Percentiles rank a stretch among this genome's conserved stretches.
Evolutionary conservation across 495 filamentous ascomycete species (phyloP).

Genomic region (Durotheca rogersii): DNA sequence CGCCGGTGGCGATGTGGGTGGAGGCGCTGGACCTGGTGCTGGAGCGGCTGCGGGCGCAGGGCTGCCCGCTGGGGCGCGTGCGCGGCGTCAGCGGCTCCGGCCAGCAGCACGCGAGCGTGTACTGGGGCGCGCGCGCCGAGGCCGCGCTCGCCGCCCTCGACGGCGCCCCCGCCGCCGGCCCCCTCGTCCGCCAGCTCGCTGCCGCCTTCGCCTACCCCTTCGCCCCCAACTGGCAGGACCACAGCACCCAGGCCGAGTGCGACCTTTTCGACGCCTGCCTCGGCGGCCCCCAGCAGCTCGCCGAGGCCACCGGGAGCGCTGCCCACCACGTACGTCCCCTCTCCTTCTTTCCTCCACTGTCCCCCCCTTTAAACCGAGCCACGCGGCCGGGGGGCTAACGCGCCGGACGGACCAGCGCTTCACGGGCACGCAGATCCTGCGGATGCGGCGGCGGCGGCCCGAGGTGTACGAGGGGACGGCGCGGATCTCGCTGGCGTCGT

Average conservation of each 20-base stretch:
- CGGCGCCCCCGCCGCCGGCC: slow-evolving; percentile 52
- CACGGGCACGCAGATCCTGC: slow-evolving; percentile 94
- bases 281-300: slow-evolving; percentile 65
- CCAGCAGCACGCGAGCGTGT: slow-evolving; percentile 94
- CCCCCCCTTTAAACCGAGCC: too few relatives aligned
- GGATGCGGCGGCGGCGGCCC: slow-evolving; percentile 77
- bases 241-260: slow-evolving; percentile 88
- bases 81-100: slow-evolving; percentile 86
- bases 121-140: slow-evolving; percentile 80
- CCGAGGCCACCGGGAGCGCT: slow-evolving; percentile 79
- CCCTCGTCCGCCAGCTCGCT: slow-evolving; percentile 67
- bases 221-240: slow-evolving; percentile 97
- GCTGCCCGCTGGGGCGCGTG: slow-evolving; percentile 74
- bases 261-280: slow-evolving; percentile 77
- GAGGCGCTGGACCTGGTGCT: slow-evolving; percentile 88
- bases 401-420: slow-evolving; percentile 81
- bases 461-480: slow-evolving; percentile 75
- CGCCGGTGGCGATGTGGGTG: slow-evolving; percentile 91
- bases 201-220: slow-evolving; percentile 80
- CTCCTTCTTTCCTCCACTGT: background rate
- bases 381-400: too few relatives aligned
- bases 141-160: slow-evolving; percentile 61
- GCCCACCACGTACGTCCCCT: slow-evolving; percentile 78
- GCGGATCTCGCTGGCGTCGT: slow-evolving; percentile 90
- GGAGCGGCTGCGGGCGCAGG: slow-evolving; percentile 64